Base-by-base conservation (phyloP, 2,329 filamentous ascomycete species). In the Ophiostoma quercus region DNA sequence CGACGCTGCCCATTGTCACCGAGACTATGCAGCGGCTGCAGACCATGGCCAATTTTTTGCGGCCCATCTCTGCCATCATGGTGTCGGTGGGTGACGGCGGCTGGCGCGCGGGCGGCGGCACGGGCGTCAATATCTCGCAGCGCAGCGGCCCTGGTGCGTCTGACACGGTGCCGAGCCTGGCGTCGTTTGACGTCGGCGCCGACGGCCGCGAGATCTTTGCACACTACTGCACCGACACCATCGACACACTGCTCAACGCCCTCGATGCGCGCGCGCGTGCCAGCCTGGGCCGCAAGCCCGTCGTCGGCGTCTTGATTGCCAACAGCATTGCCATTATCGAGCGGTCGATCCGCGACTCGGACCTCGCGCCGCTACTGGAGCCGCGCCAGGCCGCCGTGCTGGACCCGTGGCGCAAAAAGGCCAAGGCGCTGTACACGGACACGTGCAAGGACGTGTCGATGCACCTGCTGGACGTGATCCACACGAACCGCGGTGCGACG, bases 41-140 rank as follows among this genome's bases (percentile, higher is more conserved):
- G 75, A 90, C 90, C 16, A 91, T 99, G 87, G 91, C 94, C 1
- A 88, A 90, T 69, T 98, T 97, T 78, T 84, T 96, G 29, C 86
- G 89, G 7, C 93, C 95, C 0, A 85, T 99, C 25, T 92, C 92
- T 2, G 94, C 92, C 71, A 92, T 99, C 74, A 89, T 99, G 83
- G 89, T 95, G 37, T 97, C 94, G 0, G 81, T 99, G 11, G 95
- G 95, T 22, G 94, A 98, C 75, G 93, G 94, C 1, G 94, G 94
- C 47, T 99, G 95, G 95, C 88, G 87, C 22, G 43, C 57, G 72
- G 83, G 84, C 3, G 82, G 79, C 25, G 79, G 81, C 11, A 80
- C 82, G 39, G 80, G 82, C 19, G 83, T 11, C 60, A 82, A 84
- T 11, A 85, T 86, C 12, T 84, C 84, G 3, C 87, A 25, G 19